Percentiles rank a stretch among this genome's conserved stretches.
These are phyloP conservation scores for Polygonum maritimum DNA, from an alignment of 148 eudicot genomes.

Conservation along the genomic window DNA sequence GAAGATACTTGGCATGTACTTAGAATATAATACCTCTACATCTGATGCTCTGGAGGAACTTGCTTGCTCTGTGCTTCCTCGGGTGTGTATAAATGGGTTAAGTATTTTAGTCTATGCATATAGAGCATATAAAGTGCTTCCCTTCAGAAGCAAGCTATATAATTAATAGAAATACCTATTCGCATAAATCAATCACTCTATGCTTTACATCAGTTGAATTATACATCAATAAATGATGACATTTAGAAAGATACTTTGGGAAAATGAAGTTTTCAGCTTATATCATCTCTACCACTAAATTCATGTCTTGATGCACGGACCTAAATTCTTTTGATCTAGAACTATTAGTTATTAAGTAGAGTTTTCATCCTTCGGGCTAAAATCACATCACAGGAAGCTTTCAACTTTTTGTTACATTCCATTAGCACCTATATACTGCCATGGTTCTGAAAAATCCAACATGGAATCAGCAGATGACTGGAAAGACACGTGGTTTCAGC, in stretches of 20 bases:
- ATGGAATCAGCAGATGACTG: not conserved
- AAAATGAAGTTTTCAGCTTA: not conserved
- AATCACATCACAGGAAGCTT: not conserved
- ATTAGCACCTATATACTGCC: not conserved
- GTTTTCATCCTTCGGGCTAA: not conserved
- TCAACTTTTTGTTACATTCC: not conserved
- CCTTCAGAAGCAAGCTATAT: not conserved
- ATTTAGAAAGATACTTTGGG: not conserved
- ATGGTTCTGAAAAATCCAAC: not conserved
- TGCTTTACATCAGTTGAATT: not conserved
- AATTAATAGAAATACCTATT: not conserved
- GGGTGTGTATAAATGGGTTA: constrained; percentile 23
- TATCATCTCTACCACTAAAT: not conserved
- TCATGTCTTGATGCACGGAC: not conserved
- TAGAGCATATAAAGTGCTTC: constrained; percentile 1
- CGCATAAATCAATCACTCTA: not conserved
- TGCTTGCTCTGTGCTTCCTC: constrained; percentile 40
- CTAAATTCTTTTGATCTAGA: not conserved
- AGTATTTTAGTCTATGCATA: not conserved
- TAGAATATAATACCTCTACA: constrained; percentile 31
- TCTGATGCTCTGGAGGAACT: constrained; percentile 33
- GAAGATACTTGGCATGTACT: constrained; percentile 33
- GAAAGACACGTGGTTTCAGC: not conserved
- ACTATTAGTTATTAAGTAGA: not conserved
- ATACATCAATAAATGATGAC: not conserved